Evolutionary conservation across 805 yeast species (phyloP), one percentile per base, ranked within the genome.

Genomic region (Yarrowia yakushimensis): DNA sequence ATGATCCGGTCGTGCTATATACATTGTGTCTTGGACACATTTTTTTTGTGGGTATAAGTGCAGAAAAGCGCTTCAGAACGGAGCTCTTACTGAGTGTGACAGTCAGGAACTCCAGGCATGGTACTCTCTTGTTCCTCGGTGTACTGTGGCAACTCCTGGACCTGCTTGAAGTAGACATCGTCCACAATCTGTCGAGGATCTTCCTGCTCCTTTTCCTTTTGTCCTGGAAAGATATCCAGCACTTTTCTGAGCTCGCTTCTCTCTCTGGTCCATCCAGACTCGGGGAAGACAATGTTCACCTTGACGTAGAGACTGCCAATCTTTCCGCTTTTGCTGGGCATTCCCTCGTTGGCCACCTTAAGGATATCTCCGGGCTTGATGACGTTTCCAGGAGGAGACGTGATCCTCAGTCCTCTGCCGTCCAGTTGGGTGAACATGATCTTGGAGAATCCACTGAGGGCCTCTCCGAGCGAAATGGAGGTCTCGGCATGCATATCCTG

Each of bases 201-300:
- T 5, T 13, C 13, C 23, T 54, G 30, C 15, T 61, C 62, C 54
- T 61, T 60, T 17, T 62, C 50, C 22, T 65, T 66, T 45, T 63
- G 63, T 18, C 63, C 64, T 3, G 74, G 70, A 27, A 71, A 64
- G 41, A 70, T 45, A 50, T 69, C 66, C 13, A 63, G 57, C 4
- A 71, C 59, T 43, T 65, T 68, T 15, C 68, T 50, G 31, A 72
- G 50, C 69, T 90, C 97, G 63, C 83, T 79, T 68, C 80, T 82
- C 71, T 90, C 97, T 67, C 82, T 73, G 69, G 86, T 85, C 97
- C 97, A 91, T 69, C 85, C 82, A 72, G 90, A 96, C 34, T 79
- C 79, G 1, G 97, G 97, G 72, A 92, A 91, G 67, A 85, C 90
- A 60, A 92, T 83, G 20, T 82, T 82, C n/a, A 89, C 73, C 60